A percentile compares a stretch with the other conserved stretches of the same genome.
These are phyloP conservation scores for Sarocladium oryzae DNA, from an alignment of 2,329 filamentous ascomycete genomes.

Conservation along the genomic window DNA sequence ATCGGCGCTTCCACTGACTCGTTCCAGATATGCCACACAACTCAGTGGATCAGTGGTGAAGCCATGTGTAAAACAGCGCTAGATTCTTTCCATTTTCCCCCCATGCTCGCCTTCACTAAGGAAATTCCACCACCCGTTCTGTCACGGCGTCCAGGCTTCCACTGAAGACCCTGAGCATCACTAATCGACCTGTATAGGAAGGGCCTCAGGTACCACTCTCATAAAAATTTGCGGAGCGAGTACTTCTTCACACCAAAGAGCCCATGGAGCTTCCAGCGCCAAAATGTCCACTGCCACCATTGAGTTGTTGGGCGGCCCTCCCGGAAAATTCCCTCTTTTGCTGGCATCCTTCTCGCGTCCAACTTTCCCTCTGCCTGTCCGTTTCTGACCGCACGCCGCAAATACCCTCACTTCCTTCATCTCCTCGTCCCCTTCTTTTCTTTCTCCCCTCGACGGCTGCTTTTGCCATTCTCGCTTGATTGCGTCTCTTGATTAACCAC, in stretches of 20 bases:
- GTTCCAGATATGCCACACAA: too few species aligned
- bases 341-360: conserved; percentile 4
- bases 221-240: not conserved
- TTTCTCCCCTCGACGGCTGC: not conserved
- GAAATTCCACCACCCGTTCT: conserved; percentile 3
- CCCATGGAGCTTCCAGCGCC: not conserved
- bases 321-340: conserved; percentile 9
- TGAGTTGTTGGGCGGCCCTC: conserved; percentile 1
- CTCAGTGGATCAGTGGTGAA: too few species aligned
- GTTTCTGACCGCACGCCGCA: conserved; percentile 1
- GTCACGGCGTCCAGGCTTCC: not conserved
- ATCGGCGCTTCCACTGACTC: too few species aligned
- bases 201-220: not conserved
- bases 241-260: not conserved
- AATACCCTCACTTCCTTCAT: conserved; percentile 5
- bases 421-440: not conserved
- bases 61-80: not conserved
- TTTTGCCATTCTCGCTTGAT: not conserved
- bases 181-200: not conserved
- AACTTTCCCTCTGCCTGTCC: not conserved
- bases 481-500: not conserved
- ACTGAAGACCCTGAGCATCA: conserved; percentile 1
- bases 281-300: not conserved
- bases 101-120: too few species aligned
- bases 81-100: not conserved